A percentile compares a stretch with the other conserved stretches of the same genome.
These are phyloP conservation scores for Andrographis paniculata DNA, from an alignment of 305 asterid genomes.

Conservation along the genomic window DNA sequence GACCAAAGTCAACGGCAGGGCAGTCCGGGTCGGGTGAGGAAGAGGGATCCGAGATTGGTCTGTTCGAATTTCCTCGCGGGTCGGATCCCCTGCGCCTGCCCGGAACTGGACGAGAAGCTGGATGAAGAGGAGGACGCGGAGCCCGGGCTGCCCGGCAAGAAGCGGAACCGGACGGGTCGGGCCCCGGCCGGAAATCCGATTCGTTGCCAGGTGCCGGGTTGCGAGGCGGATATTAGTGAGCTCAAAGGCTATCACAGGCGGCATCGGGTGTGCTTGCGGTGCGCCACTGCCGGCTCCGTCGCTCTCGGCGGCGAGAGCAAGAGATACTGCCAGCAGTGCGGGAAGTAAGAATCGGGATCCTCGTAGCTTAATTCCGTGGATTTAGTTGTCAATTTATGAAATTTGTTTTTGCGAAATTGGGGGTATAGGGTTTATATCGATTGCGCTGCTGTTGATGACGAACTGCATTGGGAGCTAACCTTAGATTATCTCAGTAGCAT, in stretches of 20 bases:
- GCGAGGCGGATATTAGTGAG: constrained; percentile 65
- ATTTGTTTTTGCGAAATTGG: too few species aligned
- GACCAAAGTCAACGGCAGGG: neutral
- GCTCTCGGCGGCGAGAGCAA: constrained; percentile 53
- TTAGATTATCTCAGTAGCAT: too few species aligned
- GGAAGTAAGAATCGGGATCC: constrained; percentile 79
- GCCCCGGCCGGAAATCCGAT: constrained; percentile 20
- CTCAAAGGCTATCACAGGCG: constrained; percentile 70
- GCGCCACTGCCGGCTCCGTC: constrained; percentile 52
- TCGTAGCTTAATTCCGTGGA: too few species aligned
- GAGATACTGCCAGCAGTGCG: constrained; percentile 80
- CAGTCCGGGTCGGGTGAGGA: constrained; percentile 34
- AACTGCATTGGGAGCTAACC: too few species aligned
- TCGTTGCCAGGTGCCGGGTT: constrained; percentile 50
- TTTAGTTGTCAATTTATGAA: too few species aligned
- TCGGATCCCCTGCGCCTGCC: constrained; percentile 65
- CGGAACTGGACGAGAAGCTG: constrained; percentile 51
- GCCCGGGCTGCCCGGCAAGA: constrained; percentile 31
- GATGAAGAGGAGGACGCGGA: constrained; percentile 37
- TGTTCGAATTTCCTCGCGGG: constrained; percentile 69
- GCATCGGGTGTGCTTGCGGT: constrained; percentile 56
- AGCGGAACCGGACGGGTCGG: constrained; percentile 36
- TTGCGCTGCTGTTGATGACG: too few species aligned
- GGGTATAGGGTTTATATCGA: too few species aligned
- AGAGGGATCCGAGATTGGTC: constrained; percentile 56